phyloP scores from a whole-genome alignment of 73 alveolate genomes.

The Effrenium voratum region DNA sequence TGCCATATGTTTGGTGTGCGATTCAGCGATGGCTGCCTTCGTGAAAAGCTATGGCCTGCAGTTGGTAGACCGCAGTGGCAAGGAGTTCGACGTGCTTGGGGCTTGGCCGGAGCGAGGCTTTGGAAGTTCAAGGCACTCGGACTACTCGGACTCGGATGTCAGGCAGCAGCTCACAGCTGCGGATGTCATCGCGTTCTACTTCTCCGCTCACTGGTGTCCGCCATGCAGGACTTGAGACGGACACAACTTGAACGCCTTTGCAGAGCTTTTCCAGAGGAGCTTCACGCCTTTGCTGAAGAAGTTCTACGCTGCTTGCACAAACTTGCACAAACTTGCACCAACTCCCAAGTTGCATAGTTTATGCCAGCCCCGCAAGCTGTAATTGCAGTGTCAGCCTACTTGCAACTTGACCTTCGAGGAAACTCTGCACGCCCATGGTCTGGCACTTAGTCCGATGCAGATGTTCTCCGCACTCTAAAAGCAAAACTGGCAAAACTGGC shows the following conservation, averaged over 20 bases:
- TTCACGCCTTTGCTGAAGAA: conserved; percentile 81
- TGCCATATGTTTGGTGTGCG: too few relatives aligned
- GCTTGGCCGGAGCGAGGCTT: not conserved
- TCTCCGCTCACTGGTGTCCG: conserved; percentile 99
- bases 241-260: not conserved
- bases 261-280: conserved; percentile 3
- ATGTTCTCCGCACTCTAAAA: too few relatives aligned
- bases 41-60: conserved; percentile 93
- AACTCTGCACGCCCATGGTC: conserved; percentile 49
- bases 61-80: conserved; percentile 83
- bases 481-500: too few relatives aligned
- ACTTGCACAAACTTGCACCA: not conserved
- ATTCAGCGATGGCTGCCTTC: conserved; percentile 56
- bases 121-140: not conserved
- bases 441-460: not conserved
- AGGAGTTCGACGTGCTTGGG: conserved; percentile 38
- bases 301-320: conserved; percentile 24
- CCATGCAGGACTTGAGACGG: conserved; percentile 96
- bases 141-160: not conserved
- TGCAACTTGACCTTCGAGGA: not conserved
- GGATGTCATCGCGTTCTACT: conserved; percentile 95
- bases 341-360: not conserved
- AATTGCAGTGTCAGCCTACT: not conserved
- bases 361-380: not conserved
- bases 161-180: conserved; percentile 82